phyloP scores from a whole-genome alignment of 192 early-diverging fungal genomes.

The Geranomyces michiganensis region DNA sequence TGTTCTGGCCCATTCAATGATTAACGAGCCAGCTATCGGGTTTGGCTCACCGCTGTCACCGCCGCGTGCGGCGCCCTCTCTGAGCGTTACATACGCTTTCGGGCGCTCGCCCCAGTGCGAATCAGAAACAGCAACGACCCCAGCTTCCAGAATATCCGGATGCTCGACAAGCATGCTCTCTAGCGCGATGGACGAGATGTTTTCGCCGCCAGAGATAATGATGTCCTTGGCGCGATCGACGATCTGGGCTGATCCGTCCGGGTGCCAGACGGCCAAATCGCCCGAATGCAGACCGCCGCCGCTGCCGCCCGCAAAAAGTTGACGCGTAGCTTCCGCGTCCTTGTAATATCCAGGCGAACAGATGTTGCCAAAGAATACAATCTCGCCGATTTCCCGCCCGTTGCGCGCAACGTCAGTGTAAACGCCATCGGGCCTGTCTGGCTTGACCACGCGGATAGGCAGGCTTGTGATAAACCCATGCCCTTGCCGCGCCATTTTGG shows the following conservation, averaged over 20 bases:
- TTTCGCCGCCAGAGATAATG: constrained; percentile 66
- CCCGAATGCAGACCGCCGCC: constrained; percentile 61
- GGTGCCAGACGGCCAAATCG: constrained; percentile 61
- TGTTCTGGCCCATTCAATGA: too few species aligned
- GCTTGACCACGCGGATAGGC: too few species aligned
- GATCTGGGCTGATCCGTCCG: constrained; percentile 63
- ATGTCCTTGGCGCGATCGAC: constrained; percentile 66
- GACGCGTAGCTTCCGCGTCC: constrained; percentile 57
- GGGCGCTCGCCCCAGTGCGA: constrained; percentile 66
- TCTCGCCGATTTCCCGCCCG: too few species aligned
- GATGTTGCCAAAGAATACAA: too few species aligned
- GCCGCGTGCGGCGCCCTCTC: constrained; percentile 15
- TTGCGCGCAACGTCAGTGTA: too few species aligned
- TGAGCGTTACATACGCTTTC: constrained; percentile 57
- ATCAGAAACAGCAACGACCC: constrained; percentile 59
- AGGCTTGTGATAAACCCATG: too few species aligned
- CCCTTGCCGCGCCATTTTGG: too few species aligned
- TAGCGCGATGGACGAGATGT: constrained; percentile 60
- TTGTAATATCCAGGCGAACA: constrained; percentile 39
- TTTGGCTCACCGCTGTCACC: too few species aligned
- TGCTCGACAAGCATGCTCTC: constrained; percentile 55
- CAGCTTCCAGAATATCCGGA: constrained; percentile 56
- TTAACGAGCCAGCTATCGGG: too few species aligned
- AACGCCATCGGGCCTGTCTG: too few species aligned
- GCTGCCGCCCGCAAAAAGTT: constrained; percentile 54